A percentile compares a stretch with the other conserved stretches of the same genome.
Conservation (phyloP, 176 grass and related monocot genomes). For the Dendrocalamus sinicus region DNA sequence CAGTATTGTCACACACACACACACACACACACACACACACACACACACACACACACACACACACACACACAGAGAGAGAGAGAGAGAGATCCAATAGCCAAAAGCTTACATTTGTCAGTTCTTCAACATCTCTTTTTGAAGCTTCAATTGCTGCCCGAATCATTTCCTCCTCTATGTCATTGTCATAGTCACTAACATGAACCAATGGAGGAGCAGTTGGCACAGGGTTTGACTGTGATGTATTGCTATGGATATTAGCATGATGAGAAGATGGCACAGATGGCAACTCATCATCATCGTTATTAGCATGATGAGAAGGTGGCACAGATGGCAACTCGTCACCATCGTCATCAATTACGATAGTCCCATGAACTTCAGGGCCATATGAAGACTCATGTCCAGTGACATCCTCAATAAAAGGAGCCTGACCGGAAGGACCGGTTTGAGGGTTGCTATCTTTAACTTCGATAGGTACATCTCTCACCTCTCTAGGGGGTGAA, state of each 20-base stretch:
- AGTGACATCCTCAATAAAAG: constrained; percentile 66
- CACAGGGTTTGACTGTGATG: constrained; percentile 14
- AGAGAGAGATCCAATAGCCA: not conserved
- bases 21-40: not conserved
- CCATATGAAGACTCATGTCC: constrained; percentile 57
- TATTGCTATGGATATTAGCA: constrained; percentile 37
- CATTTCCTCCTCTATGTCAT: constrained; percentile 99
- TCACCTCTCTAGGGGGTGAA: constrained; percentile 72
- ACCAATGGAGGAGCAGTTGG: constrained; percentile 68
- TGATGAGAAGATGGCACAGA: constrained; percentile 49
- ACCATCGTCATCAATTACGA: constrained; percentile 71
- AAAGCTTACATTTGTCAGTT: constrained; percentile 51
- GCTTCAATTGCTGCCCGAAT: constrained; percentile 89
- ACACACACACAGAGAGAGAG: not conserved
- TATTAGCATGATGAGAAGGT: constrained; percentile 50
- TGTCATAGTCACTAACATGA: constrained; percentile 71
- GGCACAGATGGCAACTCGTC: constrained; percentile 41
- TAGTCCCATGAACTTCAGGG: constrained; percentile 55
- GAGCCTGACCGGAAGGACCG: constrained; percentile 58
- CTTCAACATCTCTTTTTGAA: constrained; percentile 83
- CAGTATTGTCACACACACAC: not conserved
- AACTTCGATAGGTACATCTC: constrained; percentile 68
- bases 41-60: not conserved
- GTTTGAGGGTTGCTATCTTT: constrained; percentile 57
- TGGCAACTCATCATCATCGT: constrained; percentile 51